Percentiles rank a stretch among this genome's conserved stretches.
These are phyloP conservation scores for Obba rivulosa DNA, from an alignment of 768 basidiomycete genomes.

Conservation along the genomic window DNA sequence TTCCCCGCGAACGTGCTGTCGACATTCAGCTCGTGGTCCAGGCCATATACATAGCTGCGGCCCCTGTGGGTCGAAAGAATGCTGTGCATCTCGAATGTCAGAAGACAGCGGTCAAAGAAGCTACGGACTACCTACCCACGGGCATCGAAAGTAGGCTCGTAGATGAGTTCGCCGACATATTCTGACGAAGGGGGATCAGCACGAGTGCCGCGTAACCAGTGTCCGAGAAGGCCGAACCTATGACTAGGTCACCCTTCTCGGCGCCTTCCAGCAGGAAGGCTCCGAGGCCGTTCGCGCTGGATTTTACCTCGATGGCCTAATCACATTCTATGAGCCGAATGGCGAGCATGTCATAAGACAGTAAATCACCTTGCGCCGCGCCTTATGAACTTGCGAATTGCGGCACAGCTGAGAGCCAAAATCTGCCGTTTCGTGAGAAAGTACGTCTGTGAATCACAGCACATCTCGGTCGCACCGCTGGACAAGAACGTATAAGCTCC, in stretches of 20 bases:
- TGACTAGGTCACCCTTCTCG: constrained; percentile 32
- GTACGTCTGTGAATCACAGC: background rate
- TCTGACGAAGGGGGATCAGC: constrained; percentile 32
- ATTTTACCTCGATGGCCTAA: constrained; percentile 12
- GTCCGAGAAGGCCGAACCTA: constrained; percentile 12
- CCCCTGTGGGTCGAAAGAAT: constrained; percentile 43
- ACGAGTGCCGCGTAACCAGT: background rate
- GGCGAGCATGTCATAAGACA: background rate
- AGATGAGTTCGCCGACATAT: constrained; percentile 61
- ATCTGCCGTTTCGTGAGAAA: too few relatives aligned
- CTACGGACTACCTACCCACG: constrained; percentile 40
- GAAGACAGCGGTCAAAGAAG: background rate
- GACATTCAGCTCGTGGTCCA: constrained; percentile 42
- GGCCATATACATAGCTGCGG: constrained; percentile 58
- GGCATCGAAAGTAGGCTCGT: constrained; percentile 40
- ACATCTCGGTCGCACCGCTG: too few relatives aligned
- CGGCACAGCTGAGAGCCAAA: constrained; percentile 26
- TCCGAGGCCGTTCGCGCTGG: constrained; percentile 37
- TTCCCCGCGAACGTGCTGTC: constrained; percentile 58
- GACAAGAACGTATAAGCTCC: too few relatives aligned
- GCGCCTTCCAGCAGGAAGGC: constrained; percentile 44
- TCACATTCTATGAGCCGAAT: background rate
- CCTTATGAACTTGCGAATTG: constrained; percentile 47
- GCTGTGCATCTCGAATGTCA: constrained; percentile 1
- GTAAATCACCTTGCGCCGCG: constrained; percentile 27